Conservation (phyloP, 1,284 basidiomycete genomes). For the Cryptococcus sp. region DNA sequence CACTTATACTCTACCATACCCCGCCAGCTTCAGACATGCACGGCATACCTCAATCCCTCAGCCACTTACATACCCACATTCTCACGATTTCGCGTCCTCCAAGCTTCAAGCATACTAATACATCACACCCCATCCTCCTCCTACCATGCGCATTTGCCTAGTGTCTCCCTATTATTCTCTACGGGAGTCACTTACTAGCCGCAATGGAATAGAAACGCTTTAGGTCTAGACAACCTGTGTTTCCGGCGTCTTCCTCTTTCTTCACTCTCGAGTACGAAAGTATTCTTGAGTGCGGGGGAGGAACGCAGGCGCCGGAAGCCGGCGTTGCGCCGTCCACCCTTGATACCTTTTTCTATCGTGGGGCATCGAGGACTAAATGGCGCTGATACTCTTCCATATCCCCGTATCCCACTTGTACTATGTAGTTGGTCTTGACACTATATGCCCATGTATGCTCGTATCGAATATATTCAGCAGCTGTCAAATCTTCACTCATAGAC, state of each 20-base stretch:
- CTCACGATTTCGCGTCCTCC: no score
- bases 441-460: background rate
- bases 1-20: no score
- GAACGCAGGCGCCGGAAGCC: slow-evolving; percentile 12
- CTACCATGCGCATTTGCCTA: slow-evolving; percentile 43
- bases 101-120: no score
- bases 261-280: slow-evolving; percentile 2
- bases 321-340: slow-evolving; percentile 40
- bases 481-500: no score
- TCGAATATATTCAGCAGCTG: no score
- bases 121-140: slow-evolving; percentile 1
- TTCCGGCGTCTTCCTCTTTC: slow-evolving; percentile 7
- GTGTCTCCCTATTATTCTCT: slow-evolving; percentile 22
- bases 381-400: slow-evolving; percentile 23
- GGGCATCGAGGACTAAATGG: slow-evolving; percentile 41
- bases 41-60: no score
- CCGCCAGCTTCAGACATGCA: no score
- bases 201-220: slow-evolving; percentile 36
- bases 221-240: slow-evolving; percentile 42
- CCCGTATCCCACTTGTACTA: background rate
- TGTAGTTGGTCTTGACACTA: background rate
- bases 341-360: slow-evolving; percentile 26
- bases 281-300: background rate
- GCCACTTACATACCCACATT: no score
- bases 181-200: slow-evolving; percentile 39